A percentile compares a stretch with the other conserved stretches of the same genome.
These are phyloP conservation scores for Phanerochaete sordida DNA, from an alignment of 768 basidiomycete genomes.

Conservation along the genomic window DNA sequence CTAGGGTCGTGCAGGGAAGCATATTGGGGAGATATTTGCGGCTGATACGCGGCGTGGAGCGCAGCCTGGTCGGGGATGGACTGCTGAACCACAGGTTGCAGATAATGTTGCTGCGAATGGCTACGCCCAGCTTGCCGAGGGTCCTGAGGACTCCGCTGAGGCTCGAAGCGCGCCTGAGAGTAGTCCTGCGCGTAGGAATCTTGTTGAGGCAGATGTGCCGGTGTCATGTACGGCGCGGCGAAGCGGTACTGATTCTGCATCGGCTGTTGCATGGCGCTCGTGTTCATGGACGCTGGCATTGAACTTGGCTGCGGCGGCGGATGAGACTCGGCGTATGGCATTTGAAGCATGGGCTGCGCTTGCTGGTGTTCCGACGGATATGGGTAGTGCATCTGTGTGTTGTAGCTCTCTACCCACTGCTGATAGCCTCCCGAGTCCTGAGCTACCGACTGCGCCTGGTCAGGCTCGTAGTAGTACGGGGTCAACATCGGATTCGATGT, in stretches of 20 bases:
- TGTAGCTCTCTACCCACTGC: conserved; percentile 8
- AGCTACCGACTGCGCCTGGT: neutral
- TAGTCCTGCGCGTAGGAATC: neutral
- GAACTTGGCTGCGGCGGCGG: neutral
- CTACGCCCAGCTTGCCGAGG: neutral
- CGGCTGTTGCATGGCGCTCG: neutral
- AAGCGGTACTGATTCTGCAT: conserved; percentile 6
- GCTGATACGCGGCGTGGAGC: neutral
- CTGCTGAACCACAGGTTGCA: neutral
- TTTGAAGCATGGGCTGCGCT: neutral
- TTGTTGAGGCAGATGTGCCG: neutral
- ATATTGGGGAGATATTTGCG: neutral
- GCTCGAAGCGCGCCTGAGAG: neutral
- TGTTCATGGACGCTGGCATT: neutral
- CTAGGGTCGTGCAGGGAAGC: neutral
- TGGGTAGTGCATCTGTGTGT: neutral
- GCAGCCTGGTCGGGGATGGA: neutral
- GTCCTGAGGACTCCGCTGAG: neutral
- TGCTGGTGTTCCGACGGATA: neutral
- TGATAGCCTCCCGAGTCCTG: conserved; percentile 8
- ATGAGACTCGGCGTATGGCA: neutral
- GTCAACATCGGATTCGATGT: neutral
- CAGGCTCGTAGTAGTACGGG: neutral
- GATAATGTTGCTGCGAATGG: neutral
- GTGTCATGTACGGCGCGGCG: neutral